Base-by-base conservation (phyloP, 441 rosid genomes). In the Bruguiera hainesii region DNA sequence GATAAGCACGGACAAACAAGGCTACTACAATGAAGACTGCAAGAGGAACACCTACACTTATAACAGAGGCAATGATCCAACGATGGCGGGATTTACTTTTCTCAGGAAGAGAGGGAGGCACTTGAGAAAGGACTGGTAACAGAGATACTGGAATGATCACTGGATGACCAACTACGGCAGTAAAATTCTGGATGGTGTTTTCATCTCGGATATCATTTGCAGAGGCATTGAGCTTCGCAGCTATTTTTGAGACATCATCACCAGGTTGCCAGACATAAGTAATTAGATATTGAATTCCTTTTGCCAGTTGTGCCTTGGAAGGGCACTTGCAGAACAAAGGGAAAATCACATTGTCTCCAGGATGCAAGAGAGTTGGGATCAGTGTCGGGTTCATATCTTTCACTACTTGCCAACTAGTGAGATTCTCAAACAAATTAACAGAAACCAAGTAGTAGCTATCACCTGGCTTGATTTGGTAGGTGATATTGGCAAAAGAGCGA, bases 321-420 rank as follows among this genome's bases (percentile, higher is more conserved):
- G 86, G 90, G 75, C 89, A 85, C 81, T 82, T 83, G 58, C 90
- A 88, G 71, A 81, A 73, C 76, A 88, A 67, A 70, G 87, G 89
- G 71, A 84, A 74, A 7, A 64, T 73, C 65, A 78, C 87, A 31
- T 74, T 51, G 69, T 69, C 84, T 61, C 85, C 89, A 51, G 71
- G 60, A 58, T 83, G 71, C 73, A 88, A 68, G 60, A 58, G 61
- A 72, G 20, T 74, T 7, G 84, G 87, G 49, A 69, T 25, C 15
- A 78, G 65, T 46, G 55, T 29, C 2, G 84, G 87, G 68, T 86
- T 88, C 77, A 79, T 67, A 6, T 64, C 67, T 76, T 63, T 69
- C 71, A 76, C 75, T 1, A 51, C 71, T 31, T 76, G 76, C 83
- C 79, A 85, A 56, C 65, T 65, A 5, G 84, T 76, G 42, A 88